Percentiles rank a stretch among this genome's conserved stretches.
These are phyloP conservation scores for Calonectria hongkongensis DNA, from an alignment of 2,329 filamentous ascomycete species.

Conservation along the genomic window DNA sequence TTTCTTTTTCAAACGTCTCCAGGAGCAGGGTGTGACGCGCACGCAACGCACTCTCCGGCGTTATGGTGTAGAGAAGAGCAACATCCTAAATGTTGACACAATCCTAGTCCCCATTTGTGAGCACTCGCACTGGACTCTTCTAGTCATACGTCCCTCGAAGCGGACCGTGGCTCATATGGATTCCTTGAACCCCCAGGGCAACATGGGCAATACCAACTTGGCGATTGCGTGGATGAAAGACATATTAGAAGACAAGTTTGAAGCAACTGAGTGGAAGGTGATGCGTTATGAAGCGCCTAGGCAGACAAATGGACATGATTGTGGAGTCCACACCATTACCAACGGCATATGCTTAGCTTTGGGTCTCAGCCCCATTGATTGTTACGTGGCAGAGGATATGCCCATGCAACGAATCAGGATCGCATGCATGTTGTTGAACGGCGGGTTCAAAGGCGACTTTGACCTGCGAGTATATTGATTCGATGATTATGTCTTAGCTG, in stretches of 20 bases:
- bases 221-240: constrained; percentile 74
- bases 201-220: constrained; percentile 62
- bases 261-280: constrained; percentile 76
- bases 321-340: constrained; percentile 85
- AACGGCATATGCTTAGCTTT: constrained; percentile 80
- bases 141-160: constrained; percentile 78
- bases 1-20: constrained; percentile 77
- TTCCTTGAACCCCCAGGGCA: constrained; percentile 71
- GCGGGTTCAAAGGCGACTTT: constrained; percentile 79
- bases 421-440: constrained; percentile 79
- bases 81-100: constrained; percentile 79
- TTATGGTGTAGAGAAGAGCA: constrained; percentile 73
- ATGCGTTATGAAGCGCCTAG: constrained; percentile 69
- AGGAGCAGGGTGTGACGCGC: constrained; percentile 66
- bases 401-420: constrained; percentile 76
- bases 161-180: constrained; percentile 81
- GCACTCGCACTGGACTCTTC: constrained; percentile 81
- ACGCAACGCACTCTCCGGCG: constrained; percentile 75
- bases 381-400: constrained; percentile 73
- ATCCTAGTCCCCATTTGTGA: constrained; percentile 82
- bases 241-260: constrained; percentile 73
- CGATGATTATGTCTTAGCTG: constrained; percentile 37
- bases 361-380: constrained; percentile 70
- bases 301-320: constrained; percentile 83
- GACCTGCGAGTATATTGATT: constrained; percentile 64